Evolutionary conservation across 352 stramenopile genomes (phyloP).

Genomic region (Globisporangium middletonii): DNA sequence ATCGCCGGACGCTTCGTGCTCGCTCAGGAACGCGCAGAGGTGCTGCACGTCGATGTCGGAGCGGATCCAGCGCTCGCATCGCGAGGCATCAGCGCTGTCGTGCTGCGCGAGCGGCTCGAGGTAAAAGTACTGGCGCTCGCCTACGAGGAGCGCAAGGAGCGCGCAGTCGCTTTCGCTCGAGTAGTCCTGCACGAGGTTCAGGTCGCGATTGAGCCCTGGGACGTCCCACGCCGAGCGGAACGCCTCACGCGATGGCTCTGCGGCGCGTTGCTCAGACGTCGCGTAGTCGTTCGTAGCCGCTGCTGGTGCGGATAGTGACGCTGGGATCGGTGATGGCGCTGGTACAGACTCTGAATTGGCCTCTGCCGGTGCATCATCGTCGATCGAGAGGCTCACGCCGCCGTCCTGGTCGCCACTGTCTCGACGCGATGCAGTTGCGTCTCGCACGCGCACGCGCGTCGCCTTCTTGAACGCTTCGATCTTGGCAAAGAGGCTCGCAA

Average conservation of each 20-base stretch:
- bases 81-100: slow-evolving; percentile 8
- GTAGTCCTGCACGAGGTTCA: slow-evolving; percentile 81
- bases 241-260: slow-evolving; percentile 20
- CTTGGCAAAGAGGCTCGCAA: slow-evolving; percentile 24
- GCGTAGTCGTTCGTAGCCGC: neutral
- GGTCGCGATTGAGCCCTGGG: slow-evolving; percentile 46
- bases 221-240: slow-evolving; percentile 60
- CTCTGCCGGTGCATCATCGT: neutral
- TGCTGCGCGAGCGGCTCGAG: slow-evolving; percentile 37
- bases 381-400: too few relatives aligned
- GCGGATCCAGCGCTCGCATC: slow-evolving; percentile 23
- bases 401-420: too few relatives aligned
- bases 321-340: neutral
- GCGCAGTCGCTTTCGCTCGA: slow-evolving; percentile 53
- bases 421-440: too few relatives aligned
- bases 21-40: slow-evolving; percentile 26
- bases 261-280: neutral
- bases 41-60: slow-evolving; percentile 32
- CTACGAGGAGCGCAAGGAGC: slow-evolving; percentile 50
- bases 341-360: neutral
- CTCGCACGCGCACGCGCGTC: slow-evolving; percentile 12
- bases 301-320: neutral
- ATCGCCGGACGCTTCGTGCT: slow-evolving; percentile 21
- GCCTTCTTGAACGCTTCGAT: slow-evolving; percentile 29
- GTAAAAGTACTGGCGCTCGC: slow-evolving; percentile 78